These are phyloP conservation scores for Fusarium pseudograminearum DNA, from an alignment of 2,329 filamentous ascomycete species.

Conservation along the genomic window DNA sequence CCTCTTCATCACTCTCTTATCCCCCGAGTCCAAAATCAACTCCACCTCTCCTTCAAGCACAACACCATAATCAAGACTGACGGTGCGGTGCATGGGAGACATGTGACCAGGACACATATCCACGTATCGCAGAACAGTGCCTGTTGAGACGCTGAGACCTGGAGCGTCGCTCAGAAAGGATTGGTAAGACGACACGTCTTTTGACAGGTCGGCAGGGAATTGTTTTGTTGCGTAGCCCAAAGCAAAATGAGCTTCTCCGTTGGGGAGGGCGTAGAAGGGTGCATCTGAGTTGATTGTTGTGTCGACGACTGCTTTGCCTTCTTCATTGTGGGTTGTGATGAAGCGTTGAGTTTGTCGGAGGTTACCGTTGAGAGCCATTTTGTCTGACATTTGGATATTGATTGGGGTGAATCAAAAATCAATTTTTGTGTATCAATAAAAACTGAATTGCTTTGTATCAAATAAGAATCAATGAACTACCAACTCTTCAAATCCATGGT, in stretches of 20 bases:
- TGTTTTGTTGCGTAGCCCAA: constrained; percentile 46
- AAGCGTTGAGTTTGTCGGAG: constrained; percentile 38
- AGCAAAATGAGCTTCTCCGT: constrained; percentile 40
- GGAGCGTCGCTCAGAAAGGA: constrained; percentile 36
- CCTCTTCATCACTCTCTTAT: constrained; percentile 57
- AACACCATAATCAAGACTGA: constrained; percentile 67
- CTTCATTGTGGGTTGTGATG: constrained; percentile 47
- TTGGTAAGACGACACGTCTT: constrained; percentile 44
- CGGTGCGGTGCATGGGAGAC: constrained; percentile 59
- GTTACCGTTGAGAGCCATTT: constrained; percentile 37
- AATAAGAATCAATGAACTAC: accelerated
- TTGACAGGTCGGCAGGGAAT: constrained; percentile 40
- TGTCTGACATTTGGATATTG: background rate
- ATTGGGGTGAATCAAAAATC: background rate
- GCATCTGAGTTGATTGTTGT: constrained; percentile 33
- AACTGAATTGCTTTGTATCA: accelerated
- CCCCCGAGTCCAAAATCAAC: constrained; percentile 64
- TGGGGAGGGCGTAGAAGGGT: constrained; percentile 40
- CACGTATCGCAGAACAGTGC: constrained; percentile 61
- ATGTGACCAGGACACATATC: constrained; percentile 57
- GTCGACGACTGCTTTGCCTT: constrained; percentile 43
- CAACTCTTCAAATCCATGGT: no score
- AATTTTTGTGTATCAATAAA: background rate
- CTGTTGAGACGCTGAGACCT: constrained; percentile 50
- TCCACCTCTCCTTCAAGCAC: constrained; percentile 67